Percentiles rank a stretch among this genome's conserved stretches.
Conservation (phyloP, 176 grass and related monocot genomes). For the Bromus sterilis region DNA sequence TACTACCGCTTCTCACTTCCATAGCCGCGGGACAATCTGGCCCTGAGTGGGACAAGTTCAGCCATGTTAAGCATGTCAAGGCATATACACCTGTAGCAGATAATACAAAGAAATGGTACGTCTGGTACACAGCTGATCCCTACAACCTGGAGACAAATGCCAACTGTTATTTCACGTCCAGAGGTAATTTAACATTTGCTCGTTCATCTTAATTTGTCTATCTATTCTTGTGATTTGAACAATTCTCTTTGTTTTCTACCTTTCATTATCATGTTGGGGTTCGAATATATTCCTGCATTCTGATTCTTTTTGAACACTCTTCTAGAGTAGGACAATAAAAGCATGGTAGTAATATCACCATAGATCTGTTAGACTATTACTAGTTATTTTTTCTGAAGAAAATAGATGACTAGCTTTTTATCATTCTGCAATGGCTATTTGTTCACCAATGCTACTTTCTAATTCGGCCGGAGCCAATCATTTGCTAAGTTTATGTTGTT, state of each 20-base stretch:
- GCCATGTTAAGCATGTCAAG: neutral
- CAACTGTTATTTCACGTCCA: neutral
- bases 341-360: too few species aligned
- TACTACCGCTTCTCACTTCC: neutral
- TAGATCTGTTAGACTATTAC: too few species aligned
- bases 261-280: neutral
- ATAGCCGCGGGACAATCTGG: neutral
- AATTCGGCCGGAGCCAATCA: neutral
- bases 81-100: neutral
- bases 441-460: neutral
- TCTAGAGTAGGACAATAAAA: neutral
- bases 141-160: neutral
- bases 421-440: neutral
- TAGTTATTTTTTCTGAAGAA: neutral
- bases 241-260: neutral
- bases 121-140: neutral
- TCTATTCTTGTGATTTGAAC: neutral
- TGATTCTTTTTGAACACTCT: too few species aligned
- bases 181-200: neutral
- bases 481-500: neutral
- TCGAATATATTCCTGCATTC: too few species aligned
- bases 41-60: neutral
- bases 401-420: neutral
- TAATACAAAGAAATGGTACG: neutral
- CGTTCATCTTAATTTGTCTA: neutral